Evolutionary conservation across 2,329 filamentous ascomycete species (phyloP), one percentile per base, ranked within the genome.

Genomic region (Fusarium miscanthi): DNA sequence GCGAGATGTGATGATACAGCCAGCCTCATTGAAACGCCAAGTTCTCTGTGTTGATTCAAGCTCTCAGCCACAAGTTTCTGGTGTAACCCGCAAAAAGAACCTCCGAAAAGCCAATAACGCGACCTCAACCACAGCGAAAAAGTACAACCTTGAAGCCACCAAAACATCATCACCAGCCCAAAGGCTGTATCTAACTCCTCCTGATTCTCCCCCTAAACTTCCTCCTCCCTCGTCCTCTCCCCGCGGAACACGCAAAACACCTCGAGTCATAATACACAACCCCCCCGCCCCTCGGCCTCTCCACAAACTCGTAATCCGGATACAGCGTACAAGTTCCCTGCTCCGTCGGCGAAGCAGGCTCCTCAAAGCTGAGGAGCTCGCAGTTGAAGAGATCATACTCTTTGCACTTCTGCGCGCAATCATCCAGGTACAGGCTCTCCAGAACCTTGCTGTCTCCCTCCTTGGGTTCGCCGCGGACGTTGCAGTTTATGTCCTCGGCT

Each of bases 231-330:
- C 57, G 25, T 2, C 45, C 45, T 6, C 63, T 46, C 6, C 42
- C 25, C 8, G 40, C n/a, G 33, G 11, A 31, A 25, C 64, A 69
- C 16, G n/a, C 27, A 7, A 69, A 69, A 27, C 63, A 69, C 6
- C 16, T n/a, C 8, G 49, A 25, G 12, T 68, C 51, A 35, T 63
- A 69, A 31, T 69, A 69, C 14, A 13, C 27, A 41, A 31, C 23
- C 3, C 11, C 21, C 2, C 52, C 48, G 4, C 40, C 49, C 17
- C 46, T 25, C 5, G 27, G 9, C 10, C 23, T 30, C 10, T 11
- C 2, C 8, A 25, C 42, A 21, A 68, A 41, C 14, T 43, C 38
- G 3, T 9, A 30, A n/a, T 69, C 57, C 0, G 57, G 40, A 25
- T 69, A 69, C 6, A 56, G 63, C 9, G 46, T 63, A 25, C 66